phyloP scores from a whole-genome alignment of 768 basidiomycete genomes.

The Rhizopogon vesiculosus region DNA sequence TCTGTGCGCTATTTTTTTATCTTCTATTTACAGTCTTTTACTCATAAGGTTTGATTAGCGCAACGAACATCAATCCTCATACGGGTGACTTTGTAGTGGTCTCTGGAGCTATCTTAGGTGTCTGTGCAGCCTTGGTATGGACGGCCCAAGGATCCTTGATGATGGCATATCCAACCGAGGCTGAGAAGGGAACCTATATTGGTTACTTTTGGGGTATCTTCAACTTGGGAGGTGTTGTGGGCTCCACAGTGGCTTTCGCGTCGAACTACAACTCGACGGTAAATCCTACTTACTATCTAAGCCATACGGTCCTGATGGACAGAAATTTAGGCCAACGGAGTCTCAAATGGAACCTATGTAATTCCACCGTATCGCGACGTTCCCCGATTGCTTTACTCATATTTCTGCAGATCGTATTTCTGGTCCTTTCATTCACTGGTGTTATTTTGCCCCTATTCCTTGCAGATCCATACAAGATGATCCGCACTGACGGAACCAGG shows the following conservation, averaged over 20 bases:
- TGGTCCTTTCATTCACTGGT: constrained; percentile 68
- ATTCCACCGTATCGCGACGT: not conserved
- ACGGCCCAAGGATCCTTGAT: constrained; percentile 83
- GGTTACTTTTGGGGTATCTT: constrained; percentile 84
- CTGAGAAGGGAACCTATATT: constrained; percentile 73
- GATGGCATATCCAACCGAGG: constrained; percentile 79
- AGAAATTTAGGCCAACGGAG: constrained; percentile 32
- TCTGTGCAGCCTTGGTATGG: constrained; percentile 74
- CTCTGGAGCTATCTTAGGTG: constrained; percentile 67
- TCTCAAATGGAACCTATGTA: constrained; percentile 74
- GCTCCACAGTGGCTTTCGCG: constrained; percentile 69
- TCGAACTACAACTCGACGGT: constrained; percentile 64
- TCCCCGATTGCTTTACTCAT: constrained; percentile 2
- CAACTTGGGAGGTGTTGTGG: constrained; percentile 77
- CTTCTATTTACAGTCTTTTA: not conserved
- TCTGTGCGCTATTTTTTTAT: constrained; percentile 42
- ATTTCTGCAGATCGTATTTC: constrained; percentile 60
- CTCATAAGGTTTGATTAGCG: constrained; percentile 33
- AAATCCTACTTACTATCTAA: constrained; percentile 13
- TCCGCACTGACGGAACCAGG: constrained; percentile 71
- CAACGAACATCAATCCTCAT: constrained; percentile 61
- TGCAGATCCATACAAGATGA: constrained; percentile 67
- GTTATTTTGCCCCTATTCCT: constrained; percentile 63
- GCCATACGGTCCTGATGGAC: not conserved
- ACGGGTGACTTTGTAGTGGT: constrained; percentile 63